Evolutionary conservation across 1,284 basidiomycete species (phyloP), one percentile per base, ranked within the genome.

Genomic region (Sporisorium reilianum): DNA sequence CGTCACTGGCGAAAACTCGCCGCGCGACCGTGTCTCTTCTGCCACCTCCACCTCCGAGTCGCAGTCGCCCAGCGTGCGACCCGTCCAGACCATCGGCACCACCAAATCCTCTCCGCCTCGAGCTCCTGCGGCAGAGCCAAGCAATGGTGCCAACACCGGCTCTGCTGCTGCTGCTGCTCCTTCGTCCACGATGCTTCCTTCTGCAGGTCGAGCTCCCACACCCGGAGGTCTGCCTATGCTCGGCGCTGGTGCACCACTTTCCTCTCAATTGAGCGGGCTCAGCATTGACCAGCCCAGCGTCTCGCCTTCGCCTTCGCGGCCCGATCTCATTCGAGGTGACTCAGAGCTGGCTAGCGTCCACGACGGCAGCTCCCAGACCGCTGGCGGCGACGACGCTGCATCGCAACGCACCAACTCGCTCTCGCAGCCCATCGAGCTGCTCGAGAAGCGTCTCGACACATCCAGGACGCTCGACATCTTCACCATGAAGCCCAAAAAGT

Each of bases 401-500:
- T 64, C 66, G 6, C 51, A 59, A 2, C 54, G 60, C n/a, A 66
- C 67, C 53, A 57, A 61, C 30, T 75, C 72, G 52, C 38, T 66
- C 42, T 46, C 53, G 23, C 66, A 67, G 55, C 73, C 77, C 41
- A 62, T 79, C 56, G 79, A 78, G 23, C 92, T 94, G 78, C 88
- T 99, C 23, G 96, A 99, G 84, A 87, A 89, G 34, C 89, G 92
- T 30, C 88, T 99, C 45, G 89, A 91, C 56, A 91, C 93, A 0
- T 89, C 91, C 48, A 88, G 89, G 30, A 93, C 93, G 5, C 86
- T 97, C 34, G 96, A 99, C 85, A 91, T 99, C 49, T 99, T 99
- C 85, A 93, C 93, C 1, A 96, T 99, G 95, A 89, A 90, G 78
- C 92, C 93, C 5, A 95, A 95, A 89, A 76, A 74, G 87, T 95